These are phyloP conservation scores for Akanthomyces dipterigenus DNA, from an alignment of 2,329 filamentous ascomycete genomes.

Conservation along the genomic window DNA sequence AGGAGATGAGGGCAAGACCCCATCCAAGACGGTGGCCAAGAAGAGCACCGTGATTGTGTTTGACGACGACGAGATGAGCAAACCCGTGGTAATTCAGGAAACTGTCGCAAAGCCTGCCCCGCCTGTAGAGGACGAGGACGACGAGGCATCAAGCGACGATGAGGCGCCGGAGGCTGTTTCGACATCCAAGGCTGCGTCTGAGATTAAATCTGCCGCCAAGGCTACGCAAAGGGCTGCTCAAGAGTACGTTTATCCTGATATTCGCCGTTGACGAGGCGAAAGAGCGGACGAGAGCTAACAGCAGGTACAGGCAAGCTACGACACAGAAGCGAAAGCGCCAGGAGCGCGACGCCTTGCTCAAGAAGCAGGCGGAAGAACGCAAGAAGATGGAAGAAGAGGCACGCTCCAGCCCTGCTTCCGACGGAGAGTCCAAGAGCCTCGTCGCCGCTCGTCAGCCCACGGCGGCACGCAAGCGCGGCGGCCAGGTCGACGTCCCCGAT, in stretches of 20 bases:
- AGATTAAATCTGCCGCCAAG: constrained; percentile 39
- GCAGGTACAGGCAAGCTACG: constrained; percentile 37
- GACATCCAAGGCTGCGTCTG: constrained; percentile 39
- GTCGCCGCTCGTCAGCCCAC: background rate
- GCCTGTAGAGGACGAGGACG: constrained; percentile 27
- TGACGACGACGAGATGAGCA: constrained; percentile 26
- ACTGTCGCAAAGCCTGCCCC: constrained; percentile 11
- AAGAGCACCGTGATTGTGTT: constrained; percentile 27
- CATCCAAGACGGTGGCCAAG: background rate
- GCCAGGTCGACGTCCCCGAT: constrained; percentile 28
- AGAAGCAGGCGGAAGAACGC: constrained; percentile 47
- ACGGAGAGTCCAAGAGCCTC: constrained; percentile 16
- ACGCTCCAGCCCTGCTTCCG: constrained; percentile 16
- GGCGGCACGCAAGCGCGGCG: background rate
- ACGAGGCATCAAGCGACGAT: constrained; percentile 42
- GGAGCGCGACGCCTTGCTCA: constrained; percentile 46
- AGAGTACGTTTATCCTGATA: constrained; percentile 35
- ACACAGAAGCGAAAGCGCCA: constrained; percentile 49
- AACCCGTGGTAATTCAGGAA: constrained; percentile 12
- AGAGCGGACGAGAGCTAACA: background rate
- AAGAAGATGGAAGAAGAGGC: constrained; percentile 35
- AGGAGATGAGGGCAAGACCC: background rate
- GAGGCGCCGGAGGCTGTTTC: constrained; percentile 55
- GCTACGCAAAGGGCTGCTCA: constrained; percentile 43
- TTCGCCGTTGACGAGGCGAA: no score